Percentiles rank a stretch among this genome's conserved stretches.
Conservation (phyloP, 2,329 filamentous ascomycete genomes). For the Epicoccum nigrum region DNA sequence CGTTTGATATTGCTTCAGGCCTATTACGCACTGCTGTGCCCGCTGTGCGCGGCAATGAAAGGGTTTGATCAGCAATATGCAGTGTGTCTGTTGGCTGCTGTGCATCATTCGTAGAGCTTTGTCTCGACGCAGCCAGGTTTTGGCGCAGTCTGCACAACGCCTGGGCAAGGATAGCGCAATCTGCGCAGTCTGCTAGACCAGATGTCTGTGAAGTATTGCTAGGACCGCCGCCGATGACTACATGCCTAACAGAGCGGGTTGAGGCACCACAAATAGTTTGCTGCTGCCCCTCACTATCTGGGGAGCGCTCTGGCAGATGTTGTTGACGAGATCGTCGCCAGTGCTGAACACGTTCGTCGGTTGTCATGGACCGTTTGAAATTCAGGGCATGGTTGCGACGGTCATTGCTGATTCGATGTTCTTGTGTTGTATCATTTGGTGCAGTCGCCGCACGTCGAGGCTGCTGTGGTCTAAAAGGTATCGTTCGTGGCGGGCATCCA, state of each 20-base stretch:
- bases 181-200: constrained; percentile 21
- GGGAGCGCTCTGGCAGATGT: not conserved
- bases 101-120: not conserved
- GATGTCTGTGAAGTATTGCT: not conserved
- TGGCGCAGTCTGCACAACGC: constrained; percentile 31
- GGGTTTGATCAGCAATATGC: not conserved
- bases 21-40: no score
- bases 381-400: constrained; percentile 27
- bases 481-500: constrained; percentile 26
- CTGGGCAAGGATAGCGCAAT: constrained; percentile 35
- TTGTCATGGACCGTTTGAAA: constrained; percentile 34
- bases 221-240: constrained; percentile 20
- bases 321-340: constrained; percentile 20
- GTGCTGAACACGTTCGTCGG: constrained; percentile 27
- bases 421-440: constrained; percentile 22
- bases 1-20: no score
- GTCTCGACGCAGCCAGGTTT: constrained; percentile 15
- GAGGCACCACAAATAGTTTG: constrained; percentile 29
- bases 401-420: not conserved
- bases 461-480: constrained; percentile 20
- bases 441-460: constrained; percentile 31
- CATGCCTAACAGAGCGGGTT: constrained; percentile 18
- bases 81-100: not conserved
- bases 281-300: not conserved
- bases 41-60: not conserved